phyloP scores from a whole-genome alignment of 202 grass and related monocot species.

The Carex sylvatica region DNA sequence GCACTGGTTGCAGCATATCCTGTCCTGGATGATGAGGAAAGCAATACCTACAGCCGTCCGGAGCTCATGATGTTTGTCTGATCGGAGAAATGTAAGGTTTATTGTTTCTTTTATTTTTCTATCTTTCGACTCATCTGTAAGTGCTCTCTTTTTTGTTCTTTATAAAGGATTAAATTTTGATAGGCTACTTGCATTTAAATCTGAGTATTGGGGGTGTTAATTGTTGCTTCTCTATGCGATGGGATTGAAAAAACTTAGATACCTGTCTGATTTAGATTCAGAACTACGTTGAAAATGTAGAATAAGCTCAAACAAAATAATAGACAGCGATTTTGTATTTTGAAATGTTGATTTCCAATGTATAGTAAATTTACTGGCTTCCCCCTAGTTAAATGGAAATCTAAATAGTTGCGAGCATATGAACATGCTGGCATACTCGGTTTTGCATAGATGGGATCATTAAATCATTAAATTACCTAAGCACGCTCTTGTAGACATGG shows the following conservation, averaged over 20 bases:
- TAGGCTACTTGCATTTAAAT: background rate
- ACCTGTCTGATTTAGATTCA: background rate
- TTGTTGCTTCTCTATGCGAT: background rate
- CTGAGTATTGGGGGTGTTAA: background rate
- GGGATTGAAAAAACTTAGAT: background rate
- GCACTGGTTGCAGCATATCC: constrained; percentile 84
- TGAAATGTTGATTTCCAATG: background rate
- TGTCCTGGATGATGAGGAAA: constrained; percentile 48
- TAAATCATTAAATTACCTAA: background rate
- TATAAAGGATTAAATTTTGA: background rate
- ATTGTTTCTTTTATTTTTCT: background rate
- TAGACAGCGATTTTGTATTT: background rate
- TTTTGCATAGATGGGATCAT: background rate
- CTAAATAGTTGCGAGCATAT: background rate
- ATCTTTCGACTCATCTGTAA: background rate
- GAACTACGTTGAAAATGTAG: background rate
- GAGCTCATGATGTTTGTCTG: constrained; percentile 80
- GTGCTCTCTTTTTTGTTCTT: background rate
- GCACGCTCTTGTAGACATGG: background rate
- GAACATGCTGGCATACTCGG: background rate
- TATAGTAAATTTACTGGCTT: background rate
- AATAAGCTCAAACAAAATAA: background rate
- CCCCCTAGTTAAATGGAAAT: background rate
- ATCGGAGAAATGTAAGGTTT: constrained; percentile 26
- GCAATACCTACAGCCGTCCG: constrained; percentile 65